phyloP scores from a whole-genome alignment of 129 eudicot species.

The Flaveria linearis region DNA sequence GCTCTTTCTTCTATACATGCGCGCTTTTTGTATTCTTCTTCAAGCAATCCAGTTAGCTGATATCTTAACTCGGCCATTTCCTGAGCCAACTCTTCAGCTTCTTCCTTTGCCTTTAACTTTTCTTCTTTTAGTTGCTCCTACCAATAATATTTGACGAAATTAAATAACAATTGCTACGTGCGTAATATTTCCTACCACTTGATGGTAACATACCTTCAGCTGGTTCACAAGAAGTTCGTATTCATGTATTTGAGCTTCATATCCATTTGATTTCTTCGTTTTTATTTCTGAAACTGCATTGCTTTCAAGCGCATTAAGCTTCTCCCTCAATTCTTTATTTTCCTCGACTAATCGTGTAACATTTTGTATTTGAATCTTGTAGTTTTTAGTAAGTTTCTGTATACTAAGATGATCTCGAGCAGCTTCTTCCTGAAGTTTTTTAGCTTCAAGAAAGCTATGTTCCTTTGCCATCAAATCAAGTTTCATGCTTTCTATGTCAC shows the following conservation, averaged over 20 bases:
- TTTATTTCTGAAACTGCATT: constrained; percentile 40
- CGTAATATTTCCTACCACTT: background rate
- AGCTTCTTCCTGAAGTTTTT: constrained; percentile 55
- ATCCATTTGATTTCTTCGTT: constrained; percentile 37
- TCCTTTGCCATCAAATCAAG: constrained; percentile 71
- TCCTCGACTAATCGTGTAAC: constrained; percentile 49
- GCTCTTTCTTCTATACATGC: constrained; percentile 75
- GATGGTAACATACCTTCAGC: constrained; percentile 54
- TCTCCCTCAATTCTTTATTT: constrained; percentile 52
- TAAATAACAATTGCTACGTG: background rate
- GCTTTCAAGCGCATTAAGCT: constrained; percentile 41
- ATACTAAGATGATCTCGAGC: constrained; percentile 49
- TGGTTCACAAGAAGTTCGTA: constrained; percentile 66
- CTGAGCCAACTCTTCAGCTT: constrained; percentile 88
- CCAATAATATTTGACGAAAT: constrained; percentile 21
- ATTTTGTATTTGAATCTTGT: constrained; percentile 38
- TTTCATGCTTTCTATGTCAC: constrained; percentile 88
- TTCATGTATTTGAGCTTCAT: constrained; percentile 61
- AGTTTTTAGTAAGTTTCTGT: constrained; percentile 45
- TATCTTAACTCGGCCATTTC: constrained; percentile 98
- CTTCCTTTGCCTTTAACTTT: constrained; percentile 79
- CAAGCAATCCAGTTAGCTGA: constrained; percentile 75
- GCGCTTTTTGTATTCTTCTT: constrained; percentile 85
- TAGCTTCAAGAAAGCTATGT: constrained; percentile 58
- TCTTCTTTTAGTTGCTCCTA: constrained; percentile 71